Percentiles rank a stretch among this genome's conserved stretches.
phyloP scores from a whole-genome alignment of 2,329 filamentous ascomycete species.

The Alternaria rosae region DNA sequence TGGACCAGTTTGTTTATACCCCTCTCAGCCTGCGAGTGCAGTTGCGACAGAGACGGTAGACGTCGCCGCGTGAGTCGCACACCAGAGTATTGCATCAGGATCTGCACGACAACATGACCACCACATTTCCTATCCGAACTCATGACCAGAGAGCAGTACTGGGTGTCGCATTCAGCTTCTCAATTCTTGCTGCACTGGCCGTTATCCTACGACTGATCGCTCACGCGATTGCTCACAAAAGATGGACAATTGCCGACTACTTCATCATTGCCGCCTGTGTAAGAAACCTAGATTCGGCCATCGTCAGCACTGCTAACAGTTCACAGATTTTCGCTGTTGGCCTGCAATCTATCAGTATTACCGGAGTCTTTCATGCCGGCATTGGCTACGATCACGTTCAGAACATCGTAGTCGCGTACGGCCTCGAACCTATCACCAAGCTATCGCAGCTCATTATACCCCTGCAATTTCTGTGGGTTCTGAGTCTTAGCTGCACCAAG shows the following conservation, averaged over 20 bases:
- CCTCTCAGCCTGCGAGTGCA: neutral
- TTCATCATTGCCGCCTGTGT: slow-evolving; percentile 2
- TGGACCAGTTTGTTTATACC: neutral
- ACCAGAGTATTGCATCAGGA: neutral
- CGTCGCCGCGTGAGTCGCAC: neutral
- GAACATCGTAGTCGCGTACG: neutral
- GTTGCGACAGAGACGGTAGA: neutral
- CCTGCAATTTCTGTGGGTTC: slow-evolving; percentile 2
- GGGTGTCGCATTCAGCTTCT: neutral
- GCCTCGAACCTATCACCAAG: neutral
- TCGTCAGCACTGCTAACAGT: neutral
- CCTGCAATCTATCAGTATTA: neutral
- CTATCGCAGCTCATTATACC: neutral
- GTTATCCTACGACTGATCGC: neutral
- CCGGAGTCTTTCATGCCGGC: neutral
- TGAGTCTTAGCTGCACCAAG: slow-evolving; percentile 1
- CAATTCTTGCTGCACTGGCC: neutral
- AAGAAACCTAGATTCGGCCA: neutral
- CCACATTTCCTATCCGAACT: neutral
- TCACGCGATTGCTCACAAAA: neutral
- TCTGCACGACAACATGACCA: neutral
- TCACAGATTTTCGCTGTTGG: neutral
- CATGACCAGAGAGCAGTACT: neutral
- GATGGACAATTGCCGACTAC: slow-evolving; percentile 1
- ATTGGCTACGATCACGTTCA: slow-evolving; percentile 3